Conservation (phyloP, 768 basidiomycete genomes). For the Russula compacta region DNA sequence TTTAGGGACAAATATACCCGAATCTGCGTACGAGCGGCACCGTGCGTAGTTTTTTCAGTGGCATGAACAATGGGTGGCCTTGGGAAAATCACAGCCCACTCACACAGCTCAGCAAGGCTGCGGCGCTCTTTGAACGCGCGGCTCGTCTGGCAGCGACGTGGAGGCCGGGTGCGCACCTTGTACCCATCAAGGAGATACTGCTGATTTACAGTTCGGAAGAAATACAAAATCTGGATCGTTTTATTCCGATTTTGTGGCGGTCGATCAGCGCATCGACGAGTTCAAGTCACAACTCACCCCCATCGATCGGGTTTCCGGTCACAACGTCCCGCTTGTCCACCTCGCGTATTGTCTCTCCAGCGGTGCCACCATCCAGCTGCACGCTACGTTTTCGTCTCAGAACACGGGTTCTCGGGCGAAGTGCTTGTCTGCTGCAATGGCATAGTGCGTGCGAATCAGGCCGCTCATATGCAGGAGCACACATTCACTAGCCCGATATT, state of each 20-base stretch:
- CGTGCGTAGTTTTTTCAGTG: conserved; percentile 40
- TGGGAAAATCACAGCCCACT: conserved; percentile 31
- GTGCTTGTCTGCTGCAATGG: conserved; percentile 16
- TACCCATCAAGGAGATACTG: neutral
- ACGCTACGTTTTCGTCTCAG: conserved; percentile 21
- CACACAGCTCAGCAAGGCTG: conserved; percentile 43
- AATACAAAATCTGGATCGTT: conserved; percentile 15
- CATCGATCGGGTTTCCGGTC: conserved; percentile 17
- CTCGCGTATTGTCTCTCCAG: conserved; percentile 24
- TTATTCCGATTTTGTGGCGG: conserved; percentile 22
- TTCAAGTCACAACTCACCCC: conserved; percentile 22
- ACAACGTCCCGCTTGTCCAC: conserved; percentile 21
- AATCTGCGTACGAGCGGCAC: conserved; percentile 40
- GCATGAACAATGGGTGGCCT: conserved; percentile 26
- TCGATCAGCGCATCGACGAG: conserved; percentile 26
- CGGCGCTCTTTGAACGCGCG: conserved; percentile 50
- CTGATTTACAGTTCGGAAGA: neutral
- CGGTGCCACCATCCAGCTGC: conserved; percentile 27
- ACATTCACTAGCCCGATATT: neutral
- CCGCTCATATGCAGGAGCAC: neutral
- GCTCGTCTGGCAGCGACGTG: conserved; percentile 39
- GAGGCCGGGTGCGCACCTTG: conserved; percentile 24
- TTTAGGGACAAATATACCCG: conserved; percentile 37
- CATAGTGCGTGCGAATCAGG: conserved; percentile 10
- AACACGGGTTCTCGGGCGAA: conserved; percentile 17